Evolutionary conservation across 164 flowering plant genomes (phyloP), one percentile per base, ranked within the genome.

Genomic region (Amborella trichopoda): DNA sequence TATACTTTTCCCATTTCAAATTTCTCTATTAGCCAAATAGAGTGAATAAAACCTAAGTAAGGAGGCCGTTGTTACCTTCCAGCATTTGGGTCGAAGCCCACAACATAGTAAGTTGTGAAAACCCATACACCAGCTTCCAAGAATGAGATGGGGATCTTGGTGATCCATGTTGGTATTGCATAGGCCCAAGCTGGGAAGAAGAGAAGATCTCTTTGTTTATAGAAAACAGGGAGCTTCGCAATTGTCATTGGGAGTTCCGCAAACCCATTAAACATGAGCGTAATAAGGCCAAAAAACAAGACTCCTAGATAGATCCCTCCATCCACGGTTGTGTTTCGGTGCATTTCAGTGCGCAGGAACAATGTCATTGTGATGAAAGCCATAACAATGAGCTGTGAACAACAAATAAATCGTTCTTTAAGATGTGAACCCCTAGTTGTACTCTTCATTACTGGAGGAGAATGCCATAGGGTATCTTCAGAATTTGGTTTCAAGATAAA

Each of bases 111-210:
- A 18, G 80, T 69, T n/a, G 60, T 26, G 57, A 56, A 53, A 11
- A 73, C 73, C 76, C 77, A 76, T 41, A 74, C 47, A 2, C 60
- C 69, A 50, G 65, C 74, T 58, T 79, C 86, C 0, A 63, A n/a
- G 42, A 79, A 52, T 19, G 82, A 39, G 42, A 76, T 49, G 0
- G 86, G 86, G 26, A 76, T 71, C 56, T 65, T 69, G 21, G 60
- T 75, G 43, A 88, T 61, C 89, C 91, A 88, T 24, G 74, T 23
- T 6, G 96, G 91, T 19, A 88, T 44, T 28, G 84, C 42, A 42
- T 75, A 84, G 28, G 94, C 82, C 94, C 94, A 88, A 27, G 94
- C 12, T 42, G 96, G 96, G 52, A 40, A 87, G 65, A 87, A 81
- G 14, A 68, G 76, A 26, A 83, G 54, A 44, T 83, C 88, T 42